Evolutionary conservation across 73 alveolate species (phyloP).

Genomic region (Blepharisma japonicum): DNA sequence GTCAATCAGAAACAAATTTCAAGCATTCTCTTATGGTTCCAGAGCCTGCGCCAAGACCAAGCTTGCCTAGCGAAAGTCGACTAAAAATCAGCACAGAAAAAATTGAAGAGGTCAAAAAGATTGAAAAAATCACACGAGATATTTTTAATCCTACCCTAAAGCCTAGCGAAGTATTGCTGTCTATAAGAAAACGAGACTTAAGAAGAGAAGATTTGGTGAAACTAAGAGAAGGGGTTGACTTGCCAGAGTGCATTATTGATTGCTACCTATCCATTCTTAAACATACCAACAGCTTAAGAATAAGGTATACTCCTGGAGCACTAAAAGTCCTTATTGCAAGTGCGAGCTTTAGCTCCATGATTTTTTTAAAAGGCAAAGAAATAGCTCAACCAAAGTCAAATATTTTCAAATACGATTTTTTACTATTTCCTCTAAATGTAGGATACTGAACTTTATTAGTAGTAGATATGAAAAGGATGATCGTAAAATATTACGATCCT

Average conservation of each 20-base stretch:
- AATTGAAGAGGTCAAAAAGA: neutral
- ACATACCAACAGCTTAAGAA: neutral
- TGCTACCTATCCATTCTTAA: neutral
- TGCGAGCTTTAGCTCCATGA: too few relatives aligned
- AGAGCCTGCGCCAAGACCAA: too few relatives aligned
- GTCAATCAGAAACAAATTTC: too few relatives aligned
- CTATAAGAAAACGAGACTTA: neutral
- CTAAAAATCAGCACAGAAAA: constrained; percentile 22
- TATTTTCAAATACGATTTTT: neutral
- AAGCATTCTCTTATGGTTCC: too few relatives aligned
- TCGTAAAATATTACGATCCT: neutral
- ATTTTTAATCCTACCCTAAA: constrained; percentile 25
- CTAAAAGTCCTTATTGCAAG: too few relatives aligned
- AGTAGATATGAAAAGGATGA: neutral
- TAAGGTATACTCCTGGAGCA: neutral
- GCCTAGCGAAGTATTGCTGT: neutral
- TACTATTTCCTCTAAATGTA: neutral
- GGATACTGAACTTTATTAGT: constrained; percentile 1
- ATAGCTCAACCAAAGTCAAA: too few relatives aligned
- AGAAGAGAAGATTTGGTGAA: neutral
- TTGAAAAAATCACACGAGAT: constrained; percentile 14
- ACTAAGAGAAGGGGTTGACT: constrained; percentile 1
- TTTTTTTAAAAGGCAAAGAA: too few relatives aligned
- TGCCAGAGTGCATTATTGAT: constrained; percentile 12
- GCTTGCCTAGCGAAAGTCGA: neutral